Conservation (phyloP, 768 basidiomycete genomes). For the Lactarius sp. region DNA sequence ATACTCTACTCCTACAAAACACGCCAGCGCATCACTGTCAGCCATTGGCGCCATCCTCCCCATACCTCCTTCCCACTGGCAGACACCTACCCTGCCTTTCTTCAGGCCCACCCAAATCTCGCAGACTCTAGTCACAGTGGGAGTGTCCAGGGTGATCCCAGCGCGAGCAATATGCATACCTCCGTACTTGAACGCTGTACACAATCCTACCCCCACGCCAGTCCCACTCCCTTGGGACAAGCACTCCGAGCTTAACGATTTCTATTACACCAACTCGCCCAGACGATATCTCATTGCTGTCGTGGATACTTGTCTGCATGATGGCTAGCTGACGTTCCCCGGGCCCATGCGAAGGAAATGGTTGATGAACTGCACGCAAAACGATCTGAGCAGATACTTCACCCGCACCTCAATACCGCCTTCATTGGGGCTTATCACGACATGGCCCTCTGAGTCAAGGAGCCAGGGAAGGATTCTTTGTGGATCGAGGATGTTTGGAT, state of each 20-base stretch:
- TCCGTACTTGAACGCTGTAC: conserved; percentile 43
- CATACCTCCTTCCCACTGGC: conserved; percentile 29
- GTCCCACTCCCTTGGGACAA: conserved; percentile 51
- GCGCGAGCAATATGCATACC: conserved; percentile 46
- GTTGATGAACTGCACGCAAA: conserved; percentile 56
- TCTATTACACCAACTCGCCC: conserved; percentile 58
- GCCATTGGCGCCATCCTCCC: conserved; percentile 40
- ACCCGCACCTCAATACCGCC: conserved; percentile 52
- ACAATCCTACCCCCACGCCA: conserved; percentile 52
- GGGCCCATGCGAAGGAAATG: conserved; percentile 55
- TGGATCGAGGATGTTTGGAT: conserved; percentile 64
- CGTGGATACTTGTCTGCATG: conserved; percentile 78
- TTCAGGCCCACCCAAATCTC: conserved; percentile 30
- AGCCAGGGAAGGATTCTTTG: conserved; percentile 38
- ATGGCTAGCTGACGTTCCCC: conserved; percentile 59
- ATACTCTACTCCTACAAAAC: conserved; percentile 65
- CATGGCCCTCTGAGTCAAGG: conserved; percentile 53
- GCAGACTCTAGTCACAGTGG: neutral
- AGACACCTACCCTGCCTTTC: conserved; percentile 39
- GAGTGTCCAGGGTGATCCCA: conserved; percentile 18
- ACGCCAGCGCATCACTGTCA: conserved; percentile 40
- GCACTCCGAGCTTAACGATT: conserved; percentile 38
- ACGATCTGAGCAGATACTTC: conserved; percentile 44
- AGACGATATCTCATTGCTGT: conserved; percentile 69
- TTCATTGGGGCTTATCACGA: conserved; percentile 61